These are phyloP conservation scores for Bjerkandera adusta DNA, from an alignment of 1,284 basidiomycete genomes.

Conservation along the genomic window DNA sequence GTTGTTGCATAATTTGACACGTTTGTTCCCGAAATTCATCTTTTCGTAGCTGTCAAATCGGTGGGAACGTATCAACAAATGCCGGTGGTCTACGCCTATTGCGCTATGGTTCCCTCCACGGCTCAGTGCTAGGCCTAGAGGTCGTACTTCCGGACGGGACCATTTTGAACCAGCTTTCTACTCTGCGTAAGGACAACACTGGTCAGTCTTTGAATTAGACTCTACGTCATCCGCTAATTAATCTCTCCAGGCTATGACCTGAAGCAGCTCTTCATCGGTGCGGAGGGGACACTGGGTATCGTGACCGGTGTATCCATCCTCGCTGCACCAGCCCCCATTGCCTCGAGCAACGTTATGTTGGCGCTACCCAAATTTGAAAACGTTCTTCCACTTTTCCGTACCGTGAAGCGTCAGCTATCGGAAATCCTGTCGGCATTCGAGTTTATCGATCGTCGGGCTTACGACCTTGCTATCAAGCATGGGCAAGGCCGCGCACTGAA, in stretches of 20 bases:
- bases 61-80: slow-evolving; percentile 97
- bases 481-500: slow-evolving; percentile 67
- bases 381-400: slow-evolving; percentile 68
- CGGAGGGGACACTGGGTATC: slow-evolving; percentile 94
- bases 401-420: slow-evolving; percentile 74
- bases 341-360: slow-evolving; percentile 78
- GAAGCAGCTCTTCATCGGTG: slow-evolving; percentile 98
- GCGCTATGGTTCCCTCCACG: slow-evolving; percentile 95
- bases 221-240: slow-evolving; percentile 2
- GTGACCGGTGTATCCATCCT: slow-evolving; percentile 96
- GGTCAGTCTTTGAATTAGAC: slow-evolving; percentile 46
- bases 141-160: slow-evolving; percentile 97
- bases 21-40: slow-evolving; percentile 9
- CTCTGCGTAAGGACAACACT: slow-evolving; percentile 96
- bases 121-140: slow-evolving; percentile 95
- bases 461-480: slow-evolving; percentile 82
- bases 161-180: slow-evolving; percentile 82
- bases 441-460: slow-evolving; percentile 89
- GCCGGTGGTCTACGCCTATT: slow-evolving; percentile 94
- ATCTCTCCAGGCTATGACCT: slow-evolving; percentile 85
- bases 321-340: slow-evolving; percentile 86
- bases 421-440: slow-evolving; percentile 99
- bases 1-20: background rate
- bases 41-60: slow-evolving; percentile 89
- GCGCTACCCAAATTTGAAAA: slow-evolving; percentile 75